These are phyloP conservation scores for Porphyrellus sp. DNA, from an alignment of 1,284 basidiomycete genomes.

Conservation along the genomic window DNA sequence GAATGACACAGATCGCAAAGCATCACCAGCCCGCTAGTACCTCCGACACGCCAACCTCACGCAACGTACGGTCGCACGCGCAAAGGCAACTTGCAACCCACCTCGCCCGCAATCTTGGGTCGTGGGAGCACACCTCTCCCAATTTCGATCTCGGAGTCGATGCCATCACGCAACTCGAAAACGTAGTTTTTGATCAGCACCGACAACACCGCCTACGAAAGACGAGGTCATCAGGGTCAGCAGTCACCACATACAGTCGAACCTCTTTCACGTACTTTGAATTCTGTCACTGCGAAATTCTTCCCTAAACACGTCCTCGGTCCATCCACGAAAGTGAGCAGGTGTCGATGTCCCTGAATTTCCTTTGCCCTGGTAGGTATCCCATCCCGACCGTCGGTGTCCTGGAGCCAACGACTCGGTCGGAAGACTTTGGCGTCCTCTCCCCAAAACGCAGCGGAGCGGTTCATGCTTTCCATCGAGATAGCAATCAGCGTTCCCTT, in stretches of 20 bases:
- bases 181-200: constrained; percentile 23
- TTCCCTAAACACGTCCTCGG: constrained; percentile 42
- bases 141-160: constrained; percentile 17
- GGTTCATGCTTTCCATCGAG: constrained; percentile 46
- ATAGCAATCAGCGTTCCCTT: constrained; percentile 44
- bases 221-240: not conserved
- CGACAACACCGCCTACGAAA: constrained; percentile 17
- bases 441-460: constrained; percentile 47
- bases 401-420: constrained; percentile 39
- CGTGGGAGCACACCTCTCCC: constrained; percentile 17
- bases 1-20: too few species aligned
- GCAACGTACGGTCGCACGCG: constrained; percentile 16
- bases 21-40: too few species aligned
- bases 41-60: not conserved
- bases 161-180: constrained; percentile 22
- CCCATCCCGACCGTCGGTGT: constrained; percentile 2
- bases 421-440: constrained; percentile 36
- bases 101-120: constrained; percentile 26
- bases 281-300: constrained; percentile 41
- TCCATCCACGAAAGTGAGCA: constrained; percentile 42
- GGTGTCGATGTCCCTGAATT: constrained; percentile 40
- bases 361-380: constrained; percentile 34
- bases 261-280: constrained; percentile 41
- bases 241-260: accelerated
- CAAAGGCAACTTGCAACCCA: constrained; percentile 21